Percentiles rank a stretch among this genome's conserved stretches.
These are phyloP conservation scores for Chrysochromulina parva DNA, from an alignment of 78 protist species.

Conservation along the genomic window DNA sequence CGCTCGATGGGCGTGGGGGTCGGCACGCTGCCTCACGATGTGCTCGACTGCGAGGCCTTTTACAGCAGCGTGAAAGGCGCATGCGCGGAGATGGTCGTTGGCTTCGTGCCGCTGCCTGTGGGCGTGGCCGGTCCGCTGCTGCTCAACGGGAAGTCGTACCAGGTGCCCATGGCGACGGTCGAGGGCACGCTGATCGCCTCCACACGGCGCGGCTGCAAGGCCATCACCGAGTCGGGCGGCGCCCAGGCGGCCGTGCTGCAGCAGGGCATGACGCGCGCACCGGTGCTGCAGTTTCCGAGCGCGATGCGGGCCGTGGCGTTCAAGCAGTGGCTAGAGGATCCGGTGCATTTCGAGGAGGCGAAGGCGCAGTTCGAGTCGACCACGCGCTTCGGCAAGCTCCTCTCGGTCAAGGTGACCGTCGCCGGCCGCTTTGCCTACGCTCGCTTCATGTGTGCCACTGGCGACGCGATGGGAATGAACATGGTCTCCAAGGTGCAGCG, in stretches of 20 bases:
- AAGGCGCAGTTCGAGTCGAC: constrained; percentile 57
- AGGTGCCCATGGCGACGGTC: constrained; percentile 89
- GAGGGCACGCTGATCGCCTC: constrained; percentile 86
- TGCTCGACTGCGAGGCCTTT: background rate
- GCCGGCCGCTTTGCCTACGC: constrained; percentile 68
- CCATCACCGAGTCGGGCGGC: constrained; percentile 59
- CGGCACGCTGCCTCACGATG: background rate
- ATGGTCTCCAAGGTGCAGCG: constrained; percentile 76
- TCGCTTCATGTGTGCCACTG: constrained; percentile 71
- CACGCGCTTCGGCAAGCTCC: constrained; percentile 70
- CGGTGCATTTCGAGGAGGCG: background rate
- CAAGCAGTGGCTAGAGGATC: constrained; percentile 48
- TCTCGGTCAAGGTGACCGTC: background rate
- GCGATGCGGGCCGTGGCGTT: constrained; percentile 47
- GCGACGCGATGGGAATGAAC: constrained; percentile 97
- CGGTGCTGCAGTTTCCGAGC: constrained; percentile 47
- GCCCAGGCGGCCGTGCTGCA: background rate
- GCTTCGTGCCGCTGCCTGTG: constrained; percentile 85
- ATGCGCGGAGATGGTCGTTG: constrained; percentile 86
- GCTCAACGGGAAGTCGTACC: constrained; percentile 49
- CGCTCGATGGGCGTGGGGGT: background rate
- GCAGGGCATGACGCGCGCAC: constrained; percentile 89
- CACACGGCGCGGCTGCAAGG: constrained; percentile 74
- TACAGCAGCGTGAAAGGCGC: background rate
- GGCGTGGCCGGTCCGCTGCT: constrained; percentile 75